These are phyloP conservation scores for Vitis hybrid DNA, from an alignment of 177 flowering plant genomes.

Conservation along the genomic window DNA sequence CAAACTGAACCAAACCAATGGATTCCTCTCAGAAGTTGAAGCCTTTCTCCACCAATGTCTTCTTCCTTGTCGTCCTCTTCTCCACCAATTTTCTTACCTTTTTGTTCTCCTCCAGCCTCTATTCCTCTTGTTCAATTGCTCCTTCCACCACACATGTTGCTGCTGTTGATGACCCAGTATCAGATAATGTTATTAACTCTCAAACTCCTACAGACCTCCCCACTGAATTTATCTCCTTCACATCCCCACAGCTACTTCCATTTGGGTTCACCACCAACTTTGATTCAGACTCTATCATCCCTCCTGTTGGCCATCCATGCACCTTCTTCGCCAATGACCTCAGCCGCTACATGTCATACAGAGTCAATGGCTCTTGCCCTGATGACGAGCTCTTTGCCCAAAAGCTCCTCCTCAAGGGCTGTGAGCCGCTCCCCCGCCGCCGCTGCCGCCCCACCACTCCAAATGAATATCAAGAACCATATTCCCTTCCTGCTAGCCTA, in stretches of 20 bases:
- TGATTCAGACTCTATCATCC: constrained; percentile 38
- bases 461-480: constrained; percentile 34
- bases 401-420: constrained; percentile 60
- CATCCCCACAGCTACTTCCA: constrained; percentile 46
- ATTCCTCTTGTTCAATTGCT: constrained; percentile 12
- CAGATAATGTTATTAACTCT: no score
- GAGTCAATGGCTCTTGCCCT: constrained; percentile 51
- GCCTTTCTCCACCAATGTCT: constrained; percentile 23
- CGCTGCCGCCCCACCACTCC: constrained; percentile 51
- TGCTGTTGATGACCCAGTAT: not conserved
- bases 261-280: constrained; percentile 45
- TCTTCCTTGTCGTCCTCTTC: constrained; percentile 40
- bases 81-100: constrained; percentile 54
- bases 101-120: constrained; percentile 32
- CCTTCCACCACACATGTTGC: not conserved
- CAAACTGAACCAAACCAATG: constrained; percentile 6
- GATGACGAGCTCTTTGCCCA: constrained; percentile 57
- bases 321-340: constrained; percentile 34
- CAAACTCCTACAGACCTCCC: constrained; percentile 17
- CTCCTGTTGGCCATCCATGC: constrained; percentile 52
- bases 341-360: constrained; percentile 48
- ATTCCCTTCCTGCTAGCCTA: constrained; percentile 41
- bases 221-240: constrained; percentile 40
- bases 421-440: constrained; percentile 76
- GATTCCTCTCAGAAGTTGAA: constrained; percentile 13